A percentile compares a stretch with the other conserved stretches of the same genome.
Evolutionary conservation across 768 basidiomycete species (phyloP).

Genomic region (Thelephora ganbajun): DNA sequence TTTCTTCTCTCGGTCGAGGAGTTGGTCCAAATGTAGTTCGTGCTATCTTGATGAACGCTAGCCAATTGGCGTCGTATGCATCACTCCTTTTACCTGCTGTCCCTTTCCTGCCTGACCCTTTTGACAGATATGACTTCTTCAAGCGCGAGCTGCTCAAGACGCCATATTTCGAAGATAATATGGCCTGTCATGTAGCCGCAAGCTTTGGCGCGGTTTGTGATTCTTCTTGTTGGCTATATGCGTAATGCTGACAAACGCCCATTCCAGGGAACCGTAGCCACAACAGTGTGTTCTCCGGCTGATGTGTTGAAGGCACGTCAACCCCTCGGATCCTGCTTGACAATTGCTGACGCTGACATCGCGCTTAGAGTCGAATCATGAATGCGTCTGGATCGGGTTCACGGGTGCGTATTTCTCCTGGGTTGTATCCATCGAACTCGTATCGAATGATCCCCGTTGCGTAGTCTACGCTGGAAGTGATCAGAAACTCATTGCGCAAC

Average conservation of each 20-base stretch:
- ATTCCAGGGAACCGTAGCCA: constrained; percentile 68
- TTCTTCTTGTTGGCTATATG: background rate
- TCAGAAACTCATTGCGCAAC: constrained; percentile 47
- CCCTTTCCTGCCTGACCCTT: background rate
- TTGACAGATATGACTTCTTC: constrained; percentile 74
- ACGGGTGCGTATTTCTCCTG: constrained; percentile 16
- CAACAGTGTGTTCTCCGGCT: constrained; percentile 79
- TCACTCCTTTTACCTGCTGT: background rate
- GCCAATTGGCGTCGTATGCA: constrained; percentile 78
- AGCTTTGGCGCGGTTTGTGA: constrained; percentile 67
- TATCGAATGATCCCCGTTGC: constrained; percentile 2
- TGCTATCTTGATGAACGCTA: constrained; percentile 82
- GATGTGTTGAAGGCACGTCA: constrained; percentile 60
- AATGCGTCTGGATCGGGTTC: constrained; percentile 77
- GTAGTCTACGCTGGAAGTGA: constrained; percentile 60
- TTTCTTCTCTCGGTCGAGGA: constrained; percentile 62
- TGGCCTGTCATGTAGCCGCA: constrained; percentile 70
- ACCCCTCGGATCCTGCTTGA: background rate
- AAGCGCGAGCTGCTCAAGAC: constrained; percentile 70
- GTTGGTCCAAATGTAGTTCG: constrained; percentile 78
- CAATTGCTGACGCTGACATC: background rate
- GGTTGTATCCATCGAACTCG: background rate
- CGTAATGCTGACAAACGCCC: background rate
- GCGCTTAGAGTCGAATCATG: constrained; percentile 71
- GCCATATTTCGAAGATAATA: constrained; percentile 67